A percentile compares a stretch with the other conserved stretches of the same genome.
Conservation (phyloP, 768 basidiomycete genomes). For the Podaxis sp. region DNA sequence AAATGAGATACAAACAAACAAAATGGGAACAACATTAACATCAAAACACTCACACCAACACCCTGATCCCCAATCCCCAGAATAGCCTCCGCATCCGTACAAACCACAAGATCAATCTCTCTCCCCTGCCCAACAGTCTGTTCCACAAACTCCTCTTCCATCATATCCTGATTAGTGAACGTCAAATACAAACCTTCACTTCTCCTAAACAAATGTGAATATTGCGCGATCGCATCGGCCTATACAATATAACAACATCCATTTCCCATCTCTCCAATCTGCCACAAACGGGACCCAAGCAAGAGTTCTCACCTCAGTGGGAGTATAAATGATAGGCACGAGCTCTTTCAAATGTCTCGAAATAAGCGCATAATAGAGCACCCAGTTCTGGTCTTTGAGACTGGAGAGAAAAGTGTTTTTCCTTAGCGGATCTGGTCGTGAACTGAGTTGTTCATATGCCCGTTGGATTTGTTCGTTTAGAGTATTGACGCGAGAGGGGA, state of each 20-base stretch:
- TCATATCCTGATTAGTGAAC: constrained; percentile 53
- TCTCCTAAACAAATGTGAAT: constrained; percentile 79
- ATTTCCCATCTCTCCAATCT: background rate
- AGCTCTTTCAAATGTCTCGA: constrained; percentile 56
- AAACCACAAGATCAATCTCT: constrained; percentile 74
- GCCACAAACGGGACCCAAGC: background rate
- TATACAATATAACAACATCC: constrained; percentile 19
- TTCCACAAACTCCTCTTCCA: constrained; percentile 76
- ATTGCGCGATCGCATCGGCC: constrained; percentile 79
- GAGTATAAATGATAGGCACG: constrained; percentile 76
- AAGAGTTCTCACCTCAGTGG: constrained; percentile 56
- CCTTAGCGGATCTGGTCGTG: constrained; percentile 28
- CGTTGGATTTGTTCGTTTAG: constrained; percentile 75
- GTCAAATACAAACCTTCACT: constrained; percentile 75
- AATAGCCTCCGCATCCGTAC: constrained; percentile 83
- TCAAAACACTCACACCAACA: constrained; percentile 47
- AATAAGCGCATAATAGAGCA: constrained; percentile 71
- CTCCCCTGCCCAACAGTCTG: constrained; percentile 44
- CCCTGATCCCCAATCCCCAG: constrained; percentile 67
- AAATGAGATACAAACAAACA: background rate
- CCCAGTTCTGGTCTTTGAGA: constrained; percentile 77
- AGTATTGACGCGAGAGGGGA: constrained; percentile 50
- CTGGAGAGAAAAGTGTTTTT: constrained; percentile 79
- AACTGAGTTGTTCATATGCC: constrained; percentile 61
- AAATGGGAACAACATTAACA: background rate